These are phyloP conservation scores for Acrodontium crateriforme DNA, from an alignment of 2,329 filamentous ascomycete species.

Conservation along the genomic window DNA sequence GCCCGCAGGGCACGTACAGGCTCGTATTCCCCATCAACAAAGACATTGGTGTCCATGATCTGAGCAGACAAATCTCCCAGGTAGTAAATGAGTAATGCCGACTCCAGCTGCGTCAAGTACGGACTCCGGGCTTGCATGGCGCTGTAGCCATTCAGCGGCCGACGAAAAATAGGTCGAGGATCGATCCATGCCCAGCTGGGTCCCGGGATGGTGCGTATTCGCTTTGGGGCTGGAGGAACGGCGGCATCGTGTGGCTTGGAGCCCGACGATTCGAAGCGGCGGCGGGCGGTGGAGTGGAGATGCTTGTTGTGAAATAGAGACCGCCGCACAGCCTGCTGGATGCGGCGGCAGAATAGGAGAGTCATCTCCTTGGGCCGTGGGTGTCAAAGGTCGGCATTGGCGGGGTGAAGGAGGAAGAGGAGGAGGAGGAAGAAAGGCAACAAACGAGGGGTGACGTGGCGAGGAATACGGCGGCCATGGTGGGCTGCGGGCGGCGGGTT, in stretches of 20 bases:
- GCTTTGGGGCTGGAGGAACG: conserved; percentile 4
- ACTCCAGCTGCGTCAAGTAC: conserved; percentile 65
- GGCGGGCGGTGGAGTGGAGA: too few species aligned
- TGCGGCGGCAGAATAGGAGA: too few species aligned
- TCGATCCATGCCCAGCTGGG: conserved; percentile 34
- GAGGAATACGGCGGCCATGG: conserved; percentile 1
- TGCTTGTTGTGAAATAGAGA: too few species aligned
- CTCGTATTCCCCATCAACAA: conserved; percentile 42
- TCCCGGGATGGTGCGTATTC: conserved; percentile 25
- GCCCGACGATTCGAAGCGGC: too few species aligned
- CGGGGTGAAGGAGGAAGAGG: too few species aligned
- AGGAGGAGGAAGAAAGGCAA: conserved; percentile 2
- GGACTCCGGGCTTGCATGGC: conserved; percentile 58
- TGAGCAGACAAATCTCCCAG: conserved; percentile 68
- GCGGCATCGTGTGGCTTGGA: too few species aligned
- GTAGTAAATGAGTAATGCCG: conserved; percentile 64
- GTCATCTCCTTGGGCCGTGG: too few species aligned
- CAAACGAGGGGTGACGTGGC: conserved; percentile 4
- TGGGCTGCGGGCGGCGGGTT: too few species aligned
- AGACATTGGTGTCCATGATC: conserved; percentile 33
- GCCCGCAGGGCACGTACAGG: conserved; percentile 55
- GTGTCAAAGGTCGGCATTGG: not conserved
- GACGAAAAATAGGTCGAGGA: conserved; percentile 28
- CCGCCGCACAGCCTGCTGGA: too few species aligned
- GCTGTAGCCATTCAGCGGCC: conserved; percentile 47